A percentile compares a stretch with the other conserved stretches of the same genome.
These are phyloP conservation scores for Hylodesmum podocarpum DNA, from an alignment of 306 rosid species.

Conservation along the genomic window DNA sequence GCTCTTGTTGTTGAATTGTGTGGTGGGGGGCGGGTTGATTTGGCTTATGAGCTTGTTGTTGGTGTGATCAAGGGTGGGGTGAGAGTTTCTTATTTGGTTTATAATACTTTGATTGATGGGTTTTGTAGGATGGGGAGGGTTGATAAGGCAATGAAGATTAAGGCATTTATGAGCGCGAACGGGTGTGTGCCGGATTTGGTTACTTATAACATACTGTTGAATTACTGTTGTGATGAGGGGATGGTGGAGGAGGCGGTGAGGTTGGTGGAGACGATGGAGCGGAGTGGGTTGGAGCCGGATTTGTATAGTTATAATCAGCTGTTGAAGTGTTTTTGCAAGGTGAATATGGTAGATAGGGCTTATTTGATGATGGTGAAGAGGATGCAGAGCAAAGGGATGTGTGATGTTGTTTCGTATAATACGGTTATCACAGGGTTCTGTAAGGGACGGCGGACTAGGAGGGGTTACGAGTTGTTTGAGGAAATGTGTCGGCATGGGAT, in stretches of 20 bases:
- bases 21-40: conserved; percentile 72
- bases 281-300: conserved; percentile 69
- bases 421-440: conserved; percentile 70
- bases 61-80: conserved; percentile 57
- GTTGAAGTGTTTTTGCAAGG: conserved; percentile 75
- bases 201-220: conserved; percentile 77
- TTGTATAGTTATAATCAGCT: conserved; percentile 75
- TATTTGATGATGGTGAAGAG: conserved; percentile 56
- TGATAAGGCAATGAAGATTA: conserved; percentile 70
- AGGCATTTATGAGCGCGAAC: conserved; percentile 62
- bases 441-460: conserved; percentile 46
- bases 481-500: conserved; percentile 78
- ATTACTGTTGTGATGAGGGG: conserved; percentile 74
- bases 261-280: conserved; percentile 71
- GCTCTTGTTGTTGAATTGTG: conserved; percentile 83
- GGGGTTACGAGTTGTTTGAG: conserved; percentile 70
- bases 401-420: conserved; percentile 82
- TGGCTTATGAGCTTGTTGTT: conserved; percentile 78
- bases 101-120: conserved; percentile 74
- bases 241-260: conserved; percentile 62
- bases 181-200: conserved; percentile 83
- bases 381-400: conserved; percentile 66
- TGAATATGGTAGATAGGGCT: conserved; percentile 62
- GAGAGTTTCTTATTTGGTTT: conserved; percentile 54
- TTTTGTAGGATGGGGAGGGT: conserved; percentile 66